Base-by-base conservation (phyloP, 768 basidiomycete species). In the Rhodotorula babjevae region DNA sequence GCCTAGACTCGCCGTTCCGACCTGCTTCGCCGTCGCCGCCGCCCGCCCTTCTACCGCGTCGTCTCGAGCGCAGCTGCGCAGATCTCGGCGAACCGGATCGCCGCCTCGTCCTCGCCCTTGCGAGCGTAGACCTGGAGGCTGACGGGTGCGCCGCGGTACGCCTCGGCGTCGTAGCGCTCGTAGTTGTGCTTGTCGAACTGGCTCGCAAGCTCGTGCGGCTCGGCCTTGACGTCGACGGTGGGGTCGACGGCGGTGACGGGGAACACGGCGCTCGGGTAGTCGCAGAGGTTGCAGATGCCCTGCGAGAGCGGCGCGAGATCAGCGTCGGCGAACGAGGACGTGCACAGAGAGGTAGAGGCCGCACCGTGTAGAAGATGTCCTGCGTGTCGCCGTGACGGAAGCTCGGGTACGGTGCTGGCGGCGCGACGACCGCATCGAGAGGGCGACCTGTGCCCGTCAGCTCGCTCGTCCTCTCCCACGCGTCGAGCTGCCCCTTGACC, bases 361-460 rank as follows among this genome's bases (percentile, higher is more conserved):
- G 21, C 25, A 14, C 50, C 4, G 89, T 89, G 76, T 88, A 90
- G 59, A 80, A 76, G 19, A 82, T 82, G 67, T 79, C 71, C 56
- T 69, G 69, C 18, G 65, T 7, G 12, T 61, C 50, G 16, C 59
- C 67, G 50, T 68, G 70, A 21, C 36, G 47, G 50, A 71, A 71
- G 10, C 31, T 40, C 27, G 59, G 53, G 56, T 71, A 65, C 0
- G 74, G 67, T 6, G 67, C 67, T 2, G 31, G 82, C 84, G 31
- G 91, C 88, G 83, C 81, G 49, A 92, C 87, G 74, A 92, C 86
- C 2, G 88, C 90, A 78, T 92, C 91, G 12, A 91, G 85, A 9
- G 89, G 88, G 4, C 91, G 81, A 2, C 88, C 89, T 0, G 89
- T 91, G 0, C 85, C 86, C 0, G 89, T 91, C 23, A 76, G 59